Conservation (phyloP, 1,139 yeast species). For the Kurtzmaniella quercitrusa region DNA sequence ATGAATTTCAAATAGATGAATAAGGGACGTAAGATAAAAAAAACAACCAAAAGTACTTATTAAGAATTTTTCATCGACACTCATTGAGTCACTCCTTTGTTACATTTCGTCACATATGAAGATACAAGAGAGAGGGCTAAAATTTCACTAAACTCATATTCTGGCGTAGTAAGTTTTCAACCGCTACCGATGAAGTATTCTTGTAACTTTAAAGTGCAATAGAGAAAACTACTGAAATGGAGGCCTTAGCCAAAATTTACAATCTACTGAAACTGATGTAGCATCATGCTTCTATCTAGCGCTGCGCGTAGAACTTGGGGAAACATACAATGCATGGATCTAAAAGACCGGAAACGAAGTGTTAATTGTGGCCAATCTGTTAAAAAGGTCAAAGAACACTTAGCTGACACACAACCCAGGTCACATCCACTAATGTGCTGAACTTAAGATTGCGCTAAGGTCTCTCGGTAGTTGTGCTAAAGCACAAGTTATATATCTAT, state of each 20-base stretch:
- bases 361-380: slow-evolving; percentile 61
- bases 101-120: too few species aligned
- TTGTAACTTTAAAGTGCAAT: too few species aligned
- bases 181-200: too few species aligned
- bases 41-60: too few species aligned
- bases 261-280: slow-evolving; percentile 24
- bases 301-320: slow-evolving; percentile 20
- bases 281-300: slow-evolving; percentile 47
- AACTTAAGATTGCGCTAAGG: slow-evolving; percentile 38
- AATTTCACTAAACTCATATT: too few species aligned
- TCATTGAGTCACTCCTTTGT: too few species aligned
- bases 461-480: slow-evolving; percentile 48
- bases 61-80: too few species aligned
- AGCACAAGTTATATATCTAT: slow-evolving; percentile 49
- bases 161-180: too few species aligned
- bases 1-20: background rate
- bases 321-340: slow-evolving; percentile 37
- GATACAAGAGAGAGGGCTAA: too few species aligned
- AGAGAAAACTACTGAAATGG: background rate
- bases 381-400: slow-evolving; percentile 56
- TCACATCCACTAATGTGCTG: slow-evolving; percentile 36
- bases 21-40: too few species aligned
- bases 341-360: slow-evolving; percentile 79
- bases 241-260: background rate
- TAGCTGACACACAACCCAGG: slow-evolving; percentile 45